Conservation (phyloP, 2,329 filamentous ascomycete genomes). For the Colletotrichum karsti region DNA sequence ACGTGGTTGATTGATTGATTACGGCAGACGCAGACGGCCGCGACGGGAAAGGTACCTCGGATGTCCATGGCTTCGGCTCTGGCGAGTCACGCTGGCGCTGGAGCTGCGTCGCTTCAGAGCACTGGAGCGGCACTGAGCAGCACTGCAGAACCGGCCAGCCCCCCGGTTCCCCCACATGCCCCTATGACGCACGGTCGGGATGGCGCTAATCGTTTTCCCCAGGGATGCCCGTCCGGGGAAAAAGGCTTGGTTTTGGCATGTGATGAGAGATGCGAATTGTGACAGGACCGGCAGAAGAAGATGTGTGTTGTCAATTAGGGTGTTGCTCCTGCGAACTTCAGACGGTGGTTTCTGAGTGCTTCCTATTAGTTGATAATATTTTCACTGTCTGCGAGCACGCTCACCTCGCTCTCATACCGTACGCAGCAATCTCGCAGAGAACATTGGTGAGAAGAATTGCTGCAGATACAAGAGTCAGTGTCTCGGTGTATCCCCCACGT, state of each 20-base stretch:
- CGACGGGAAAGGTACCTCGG: slow-evolving; percentile 16
- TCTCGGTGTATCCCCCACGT: slow-evolving; percentile 11
- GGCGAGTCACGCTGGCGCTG: slow-evolving; percentile 22
- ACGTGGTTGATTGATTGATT: slow-evolving; percentile 4
- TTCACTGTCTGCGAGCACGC: too few relatives aligned
- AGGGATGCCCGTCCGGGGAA: slow-evolving; percentile 23
- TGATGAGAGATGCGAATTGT: slow-evolving; percentile 20
- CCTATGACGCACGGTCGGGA: slow-evolving; percentile 24
- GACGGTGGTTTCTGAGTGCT: background rate
- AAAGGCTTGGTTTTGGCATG: slow-evolving; percentile 23
- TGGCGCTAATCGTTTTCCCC: slow-evolving; percentile 9
- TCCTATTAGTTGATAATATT: background rate
- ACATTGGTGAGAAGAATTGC: background rate
- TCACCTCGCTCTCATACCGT: background rate
- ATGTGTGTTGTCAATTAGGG: background rate
- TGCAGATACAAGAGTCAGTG: background rate
- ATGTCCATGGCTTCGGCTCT: slow-evolving; percentile 24
- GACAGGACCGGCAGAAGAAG: background rate
- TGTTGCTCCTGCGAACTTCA: background rate
- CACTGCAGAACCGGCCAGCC: background rate
- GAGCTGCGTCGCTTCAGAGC: too few relatives aligned
- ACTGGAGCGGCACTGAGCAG: background rate
- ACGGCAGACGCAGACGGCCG: background rate
- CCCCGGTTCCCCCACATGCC: slow-evolving; percentile 25
- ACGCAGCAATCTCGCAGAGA: background rate